A percentile compares a stretch with the other conserved stretches of the same genome.
Evolutionary conservation across 2,329 filamentous ascomycete genomes (phyloP).

Genomic region (Cladosporium phlei): DNA sequence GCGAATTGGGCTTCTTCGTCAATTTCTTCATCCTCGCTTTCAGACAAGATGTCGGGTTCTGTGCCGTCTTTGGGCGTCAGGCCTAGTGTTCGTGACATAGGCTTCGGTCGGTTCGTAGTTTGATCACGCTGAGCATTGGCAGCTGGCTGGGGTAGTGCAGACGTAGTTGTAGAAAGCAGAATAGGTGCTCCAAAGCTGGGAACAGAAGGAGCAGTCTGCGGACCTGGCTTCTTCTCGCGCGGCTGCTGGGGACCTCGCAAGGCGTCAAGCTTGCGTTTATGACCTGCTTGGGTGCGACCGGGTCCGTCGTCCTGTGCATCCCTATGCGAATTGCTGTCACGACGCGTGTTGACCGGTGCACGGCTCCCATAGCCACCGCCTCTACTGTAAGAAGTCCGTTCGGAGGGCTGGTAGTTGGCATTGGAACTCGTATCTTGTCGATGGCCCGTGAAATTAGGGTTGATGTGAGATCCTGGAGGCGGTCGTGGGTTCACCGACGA

Average conservation of each 20-base stretch:
- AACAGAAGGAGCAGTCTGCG: conserved; percentile 27
- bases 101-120: background rate
- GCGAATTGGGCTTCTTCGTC: conserved; percentile 60
- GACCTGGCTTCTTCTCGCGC: conserved; percentile 16
- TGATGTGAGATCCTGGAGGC: conserved; percentile 29
- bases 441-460: conserved; percentile 24
- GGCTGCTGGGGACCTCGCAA: conserved; percentile 19
- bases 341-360: background rate
- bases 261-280: conserved; percentile 33
- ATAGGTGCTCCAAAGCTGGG: conserved; percentile 29
- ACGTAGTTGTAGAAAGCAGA: conserved; percentile 11
- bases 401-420: background rate
- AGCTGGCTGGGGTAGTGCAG: background rate
- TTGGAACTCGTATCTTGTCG: background rate
- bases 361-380: no score
- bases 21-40: conserved; percentile 51
- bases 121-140: background rate
- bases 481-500: conserved; percentile 9
- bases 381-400: no score
- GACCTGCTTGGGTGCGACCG: conserved; percentile 20
- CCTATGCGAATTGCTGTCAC: background rate
- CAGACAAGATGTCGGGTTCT: background rate
- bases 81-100: background rate
- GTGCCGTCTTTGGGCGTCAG: conserved; percentile 9
- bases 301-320: conserved; percentile 5